phyloP scores from a whole-genome alignment of 345 rosid genomes.

The Moricandia arvensis region DNA sequence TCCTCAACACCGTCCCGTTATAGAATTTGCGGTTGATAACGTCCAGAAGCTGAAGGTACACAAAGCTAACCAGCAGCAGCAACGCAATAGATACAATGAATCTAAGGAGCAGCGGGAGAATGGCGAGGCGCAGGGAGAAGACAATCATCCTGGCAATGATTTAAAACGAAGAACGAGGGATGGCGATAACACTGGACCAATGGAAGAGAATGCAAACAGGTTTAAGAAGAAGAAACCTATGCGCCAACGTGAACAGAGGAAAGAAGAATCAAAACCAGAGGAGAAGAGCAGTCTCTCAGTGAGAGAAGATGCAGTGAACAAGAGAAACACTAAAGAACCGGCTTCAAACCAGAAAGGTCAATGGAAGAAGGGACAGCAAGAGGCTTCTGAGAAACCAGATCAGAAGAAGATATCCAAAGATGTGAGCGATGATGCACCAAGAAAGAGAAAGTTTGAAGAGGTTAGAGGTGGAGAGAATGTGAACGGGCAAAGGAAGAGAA shows the following conservation, averaged over 20 bases:
- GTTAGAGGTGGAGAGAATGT: conserved; percentile 35
- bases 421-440: conserved; percentile 14
- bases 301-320: conserved; percentile 25
- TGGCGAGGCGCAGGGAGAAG: conserved; percentile 24
- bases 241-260: conserved; percentile 23
- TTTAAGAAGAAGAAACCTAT: conserved; percentile 29
- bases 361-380: conserved; percentile 31
- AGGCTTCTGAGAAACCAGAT: conserved; percentile 28
- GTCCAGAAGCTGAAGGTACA: conserved; percentile 70
- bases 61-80: conserved; percentile 48
- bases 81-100: conserved; percentile 30
- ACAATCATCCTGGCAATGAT: conserved; percentile 25
- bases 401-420: conserved; percentile 29
- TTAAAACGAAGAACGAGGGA: conserved; percentile 50
- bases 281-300: conserved; percentile 10
- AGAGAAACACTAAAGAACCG: conserved; percentile 37
- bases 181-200: conserved; percentile 14
- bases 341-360: conserved; percentile 36
- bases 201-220: conserved; percentile 27
- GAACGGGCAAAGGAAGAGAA: conserved; percentile 43
- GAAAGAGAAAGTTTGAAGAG: conserved; percentile 48
- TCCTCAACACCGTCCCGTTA: conserved; percentile 71
- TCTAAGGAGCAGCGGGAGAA: conserved; percentile 31
- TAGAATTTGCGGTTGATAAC: conserved; percentile 84
- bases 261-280: conserved; percentile 24